These are phyloP conservation scores for Gautieria morchelliformis DNA, from an alignment of 768 basidiomycete species.

Conservation along the genomic window DNA sequence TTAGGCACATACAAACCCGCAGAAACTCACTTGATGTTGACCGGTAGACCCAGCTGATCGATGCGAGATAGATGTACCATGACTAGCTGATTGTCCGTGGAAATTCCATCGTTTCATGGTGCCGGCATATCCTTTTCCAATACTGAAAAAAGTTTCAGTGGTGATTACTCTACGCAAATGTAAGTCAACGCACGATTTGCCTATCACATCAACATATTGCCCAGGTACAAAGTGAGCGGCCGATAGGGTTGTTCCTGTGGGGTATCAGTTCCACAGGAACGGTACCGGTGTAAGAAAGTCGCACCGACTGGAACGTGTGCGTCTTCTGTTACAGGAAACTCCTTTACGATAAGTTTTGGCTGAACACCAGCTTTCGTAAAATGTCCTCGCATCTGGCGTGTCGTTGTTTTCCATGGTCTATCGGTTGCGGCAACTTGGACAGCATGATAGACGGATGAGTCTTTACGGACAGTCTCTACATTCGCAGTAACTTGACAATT, in stretches of 20 bases:
- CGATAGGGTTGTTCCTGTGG: constrained; percentile 73
- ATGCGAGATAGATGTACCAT: constrained; percentile 94
- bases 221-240: constrained; percentile 96
- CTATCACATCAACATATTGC: constrained; percentile 87
- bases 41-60: constrained; percentile 90
- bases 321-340: constrained; percentile 83
- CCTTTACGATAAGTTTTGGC: constrained; percentile 77
- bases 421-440: constrained; percentile 88
- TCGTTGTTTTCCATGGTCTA: constrained; percentile 58
- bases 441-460: constrained; percentile 76
- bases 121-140: constrained; percentile 96
- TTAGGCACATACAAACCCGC: not conserved
- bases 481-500: constrained; percentile 86
- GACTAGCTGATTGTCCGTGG: constrained; percentile 82
- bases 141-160: constrained; percentile 35
- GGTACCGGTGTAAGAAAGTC: constrained; percentile 17
- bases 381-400: constrained; percentile 79
- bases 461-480: constrained; percentile 49
- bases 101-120: constrained; percentile 96
- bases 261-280: not conserved
- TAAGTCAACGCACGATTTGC: constrained; percentile 63
- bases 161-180: not conserved
- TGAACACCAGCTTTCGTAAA: constrained; percentile 74
- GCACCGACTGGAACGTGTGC: constrained; percentile 83
- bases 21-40: constrained; percentile 71